phyloP scores from a whole-genome alignment of 768 basidiomycete genomes.

The Tricholoma saponaceum region DNA sequence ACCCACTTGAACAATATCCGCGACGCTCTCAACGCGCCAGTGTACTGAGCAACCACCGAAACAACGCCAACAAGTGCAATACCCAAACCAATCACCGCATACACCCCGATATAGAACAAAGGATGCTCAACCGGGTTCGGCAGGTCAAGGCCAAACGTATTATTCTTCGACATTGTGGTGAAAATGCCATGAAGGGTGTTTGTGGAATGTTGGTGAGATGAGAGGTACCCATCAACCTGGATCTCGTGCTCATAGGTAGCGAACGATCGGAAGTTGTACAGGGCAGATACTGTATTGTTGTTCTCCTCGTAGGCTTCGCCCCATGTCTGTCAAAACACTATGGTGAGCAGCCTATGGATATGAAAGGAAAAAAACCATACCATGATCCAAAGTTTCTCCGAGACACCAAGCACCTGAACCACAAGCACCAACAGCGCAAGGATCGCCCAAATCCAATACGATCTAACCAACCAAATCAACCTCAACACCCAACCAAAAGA shows the following conservation, averaged over 20 bases:
- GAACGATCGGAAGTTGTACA: conserved; percentile 32
- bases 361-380: conserved; percentile 22
- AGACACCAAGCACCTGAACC: conserved; percentile 48
- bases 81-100: conserved; percentile 54
- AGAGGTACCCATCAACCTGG: conserved; percentile 28
- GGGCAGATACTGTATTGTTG: conserved; percentile 14
- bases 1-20: conserved; percentile 38
- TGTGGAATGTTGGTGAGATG: conserved; percentile 22
- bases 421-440: conserved; percentile 45
- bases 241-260: conserved; percentile 34
- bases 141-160: conserved; percentile 28
- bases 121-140: conserved; percentile 58
- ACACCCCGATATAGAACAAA: conserved; percentile 67
- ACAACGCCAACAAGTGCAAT: conserved; percentile 44
- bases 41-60: conserved; percentile 52
- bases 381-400: conserved; percentile 76
- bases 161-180: conserved; percentile 8
- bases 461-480: conserved; percentile 31
- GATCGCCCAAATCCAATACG: conserved; percentile 65
- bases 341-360: background rate
- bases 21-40: conserved; percentile 52
- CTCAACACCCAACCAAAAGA: background rate
- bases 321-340: conserved; percentile 46
- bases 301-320: conserved; percentile 52
- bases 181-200: conserved; percentile 21